Conservation (phyloP, 169 alveolate genomes). For the Plasmodium cynomolgi region DNA sequence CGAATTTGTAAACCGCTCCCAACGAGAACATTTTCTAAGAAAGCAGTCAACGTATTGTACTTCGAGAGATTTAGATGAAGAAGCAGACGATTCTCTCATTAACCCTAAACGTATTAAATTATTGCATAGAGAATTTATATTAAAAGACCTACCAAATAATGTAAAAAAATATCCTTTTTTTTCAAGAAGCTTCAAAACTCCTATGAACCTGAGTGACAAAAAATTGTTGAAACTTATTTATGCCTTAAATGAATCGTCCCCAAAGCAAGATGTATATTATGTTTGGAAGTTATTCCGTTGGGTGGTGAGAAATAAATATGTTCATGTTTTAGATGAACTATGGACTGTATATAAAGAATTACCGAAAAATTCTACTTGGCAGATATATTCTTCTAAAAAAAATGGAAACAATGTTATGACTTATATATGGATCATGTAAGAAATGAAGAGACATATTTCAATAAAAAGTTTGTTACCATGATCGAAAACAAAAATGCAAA, state of each 20-base stretch:
- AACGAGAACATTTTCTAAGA: neutral
- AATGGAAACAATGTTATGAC: slow-evolving; percentile 1
- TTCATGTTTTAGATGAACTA: neutral
- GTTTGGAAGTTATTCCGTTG: slow-evolving; percentile 8
- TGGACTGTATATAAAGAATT: neutral
- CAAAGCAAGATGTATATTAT: neutral
- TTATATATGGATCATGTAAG: neutral
- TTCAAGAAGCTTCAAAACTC: neutral
- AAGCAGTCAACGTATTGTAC: neutral
- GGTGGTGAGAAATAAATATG: slow-evolving; percentile 1
- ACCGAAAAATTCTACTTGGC: neutral
- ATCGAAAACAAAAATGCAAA: neutral
- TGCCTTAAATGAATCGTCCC: neutral
- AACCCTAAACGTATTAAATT: neutral
- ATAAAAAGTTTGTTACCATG: neutral
- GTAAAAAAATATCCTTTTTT: neutral
- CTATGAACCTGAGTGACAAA: neutral
- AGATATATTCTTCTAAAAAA: neutral
- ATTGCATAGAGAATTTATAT: neutral
- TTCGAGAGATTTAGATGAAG: neutral
- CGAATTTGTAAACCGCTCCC: neutral
- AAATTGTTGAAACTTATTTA: neutral
- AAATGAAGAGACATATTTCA: neutral
- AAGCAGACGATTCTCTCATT: neutral
- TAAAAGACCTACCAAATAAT: neutral